A percentile compares a stretch with the other conserved stretches of the same genome.
phyloP scores from a whole-genome alignment of 2,329 filamentous ascomycete genomes.

The Colletotrichum viniferum region DNA sequence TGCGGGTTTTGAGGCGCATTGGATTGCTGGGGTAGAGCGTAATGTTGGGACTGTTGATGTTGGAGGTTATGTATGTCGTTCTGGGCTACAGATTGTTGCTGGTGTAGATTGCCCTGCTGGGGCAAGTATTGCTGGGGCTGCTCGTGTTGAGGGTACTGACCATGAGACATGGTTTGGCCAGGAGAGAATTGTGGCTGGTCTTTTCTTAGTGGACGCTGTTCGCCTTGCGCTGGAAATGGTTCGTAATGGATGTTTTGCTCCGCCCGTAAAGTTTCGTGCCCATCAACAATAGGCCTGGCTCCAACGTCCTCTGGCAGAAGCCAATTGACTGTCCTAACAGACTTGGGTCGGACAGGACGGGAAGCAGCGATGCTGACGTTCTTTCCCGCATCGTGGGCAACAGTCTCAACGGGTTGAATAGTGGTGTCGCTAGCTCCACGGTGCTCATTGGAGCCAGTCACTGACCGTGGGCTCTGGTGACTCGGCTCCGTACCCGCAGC shows the following conservation, averaged over 20 bases:
- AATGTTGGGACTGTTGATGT: neutral
- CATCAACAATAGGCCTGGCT: neutral
- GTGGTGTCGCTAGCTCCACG: conserved; percentile 29
- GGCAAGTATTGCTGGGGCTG: neutral
- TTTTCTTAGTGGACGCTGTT: neutral
- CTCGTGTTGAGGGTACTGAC: neutral
- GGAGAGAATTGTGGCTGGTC: neutral
- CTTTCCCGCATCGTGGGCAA: neutral
- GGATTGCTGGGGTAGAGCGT: neutral
- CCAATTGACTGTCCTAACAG: conserved; percentile 8
- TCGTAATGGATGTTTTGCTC: neutral
- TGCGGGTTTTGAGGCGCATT: neutral
- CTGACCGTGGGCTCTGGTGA: conserved; percentile 36
- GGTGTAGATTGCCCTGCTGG: neutral
- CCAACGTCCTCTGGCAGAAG: neutral
- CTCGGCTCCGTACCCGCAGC: conserved; percentile 7
- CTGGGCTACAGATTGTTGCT: neutral
- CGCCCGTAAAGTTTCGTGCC: neutral
- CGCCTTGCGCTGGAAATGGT: neutral
- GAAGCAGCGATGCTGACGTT: neutral
- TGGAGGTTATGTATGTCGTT: neutral
- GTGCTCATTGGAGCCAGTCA: conserved; percentile 13
- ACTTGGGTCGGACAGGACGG: neutral
- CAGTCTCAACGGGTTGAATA: conserved; percentile 24
- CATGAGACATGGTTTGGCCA: neutral